phyloP scores from a whole-genome alignment of 805 yeast species.

The Ogataea kodamae region DNA sequence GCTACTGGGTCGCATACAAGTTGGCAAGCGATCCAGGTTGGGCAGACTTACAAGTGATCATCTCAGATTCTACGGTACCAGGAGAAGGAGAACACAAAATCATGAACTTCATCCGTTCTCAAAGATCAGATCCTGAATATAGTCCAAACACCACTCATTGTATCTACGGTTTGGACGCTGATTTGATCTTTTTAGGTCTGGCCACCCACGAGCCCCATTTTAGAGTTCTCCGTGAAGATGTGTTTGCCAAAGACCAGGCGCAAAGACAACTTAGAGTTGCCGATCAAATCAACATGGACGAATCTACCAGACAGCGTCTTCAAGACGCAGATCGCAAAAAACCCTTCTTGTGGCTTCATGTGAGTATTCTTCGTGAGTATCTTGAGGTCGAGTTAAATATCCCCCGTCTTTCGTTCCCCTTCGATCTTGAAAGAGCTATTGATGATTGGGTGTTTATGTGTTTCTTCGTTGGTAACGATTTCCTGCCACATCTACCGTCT shows the following conservation, averaged over 20 bases:
- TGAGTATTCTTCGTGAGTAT: conserved; percentile 83
- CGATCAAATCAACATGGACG: conserved; percentile 56
- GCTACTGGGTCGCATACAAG: conserved; percentile 92
- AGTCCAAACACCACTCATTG: conserved; percentile 94
- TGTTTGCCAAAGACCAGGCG: conserved; percentile 70
- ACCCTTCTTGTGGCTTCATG: conserved; percentile 93
- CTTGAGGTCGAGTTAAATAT: conserved; percentile 74
- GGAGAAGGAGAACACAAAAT: conserved; percentile 99
- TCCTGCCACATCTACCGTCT: conserved; percentile 92
- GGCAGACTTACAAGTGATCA: conserved; percentile 82
- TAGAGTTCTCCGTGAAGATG: conserved; percentile 91
- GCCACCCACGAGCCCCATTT: conserved; percentile 99
- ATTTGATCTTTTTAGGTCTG: conserved; percentile 88
- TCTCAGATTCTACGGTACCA: conserved; percentile 95
- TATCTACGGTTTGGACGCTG: conserved; percentile 97
- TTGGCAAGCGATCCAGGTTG: conserved; percentile 89
- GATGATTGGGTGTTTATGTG: conserved; percentile 99
- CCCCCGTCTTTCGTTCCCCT: conserved; percentile 65
- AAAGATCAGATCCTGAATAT: conserved; percentile 80
- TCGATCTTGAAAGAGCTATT: conserved; percentile 90
- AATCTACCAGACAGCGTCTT: conserved; percentile 47
- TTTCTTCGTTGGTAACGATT: conserved; percentile 98
- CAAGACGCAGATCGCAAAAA: conserved; percentile 50
- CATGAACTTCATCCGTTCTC: conserved; percentile 92
- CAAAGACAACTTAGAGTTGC: conserved; percentile 41